Evolutionary conservation across 2,329 filamentous ascomycete genomes (phyloP).

Genomic region (Sphaerulina populicola): DNA sequence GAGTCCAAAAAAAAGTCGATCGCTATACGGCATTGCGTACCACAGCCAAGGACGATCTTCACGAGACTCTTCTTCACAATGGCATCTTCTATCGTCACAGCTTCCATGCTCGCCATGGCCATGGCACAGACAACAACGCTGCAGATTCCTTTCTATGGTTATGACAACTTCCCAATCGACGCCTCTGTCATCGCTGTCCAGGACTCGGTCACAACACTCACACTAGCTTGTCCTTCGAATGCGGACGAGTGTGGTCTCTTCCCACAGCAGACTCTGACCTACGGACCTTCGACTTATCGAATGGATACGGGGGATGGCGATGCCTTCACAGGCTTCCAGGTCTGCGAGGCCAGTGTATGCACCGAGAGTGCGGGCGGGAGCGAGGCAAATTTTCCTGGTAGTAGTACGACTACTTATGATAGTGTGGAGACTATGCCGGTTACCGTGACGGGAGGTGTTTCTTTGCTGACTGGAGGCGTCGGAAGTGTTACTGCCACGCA

Average conservation of each 20-base stretch:
- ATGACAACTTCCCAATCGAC: constrained; percentile 17
- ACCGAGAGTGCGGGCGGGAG: constrained; percentile 13
- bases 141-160: constrained; percentile 21
- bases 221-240: constrained; percentile 13
- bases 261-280: constrained; percentile 17
- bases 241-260: constrained; percentile 23
- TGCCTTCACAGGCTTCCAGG: constrained; percentile 17
- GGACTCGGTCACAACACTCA: constrained; percentile 14
- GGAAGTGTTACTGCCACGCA: background rate
- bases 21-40: background rate
- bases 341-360: constrained; percentile 16
- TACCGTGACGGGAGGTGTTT: constrained; percentile 16
- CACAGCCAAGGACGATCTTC: background rate
- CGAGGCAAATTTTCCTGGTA: constrained; percentile 19
- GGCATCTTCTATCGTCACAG: background rate
- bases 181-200: constrained; percentile 16
- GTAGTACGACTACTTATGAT: constrained; percentile 17
- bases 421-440: constrained; percentile 12
- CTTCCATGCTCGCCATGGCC: background rate
- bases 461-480: constrained; percentile 7
- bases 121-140: constrained; percentile 8
- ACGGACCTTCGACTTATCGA: constrained; percentile 19
- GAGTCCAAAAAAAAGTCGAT: background rate
- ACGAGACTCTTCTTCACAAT: background rate
- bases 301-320: constrained; percentile 15